Evolutionary conservation across 768 basidiomycete species (phyloP).

Genomic region (Naematelia aurantialba): DNA sequence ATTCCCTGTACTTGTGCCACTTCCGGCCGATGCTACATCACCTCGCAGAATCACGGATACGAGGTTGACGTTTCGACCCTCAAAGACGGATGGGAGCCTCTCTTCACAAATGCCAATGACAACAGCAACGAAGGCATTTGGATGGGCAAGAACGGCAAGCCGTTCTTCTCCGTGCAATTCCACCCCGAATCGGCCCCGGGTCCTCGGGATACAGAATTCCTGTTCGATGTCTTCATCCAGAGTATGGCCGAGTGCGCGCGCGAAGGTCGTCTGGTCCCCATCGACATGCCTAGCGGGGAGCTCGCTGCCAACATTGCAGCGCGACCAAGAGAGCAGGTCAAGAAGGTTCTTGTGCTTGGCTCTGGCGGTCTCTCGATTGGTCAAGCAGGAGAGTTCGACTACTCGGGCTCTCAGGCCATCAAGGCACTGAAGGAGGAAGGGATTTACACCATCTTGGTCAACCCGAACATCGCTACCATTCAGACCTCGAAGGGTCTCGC

Average conservation of each 20-base stretch:
- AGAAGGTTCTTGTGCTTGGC: slow-evolving; percentile 93
- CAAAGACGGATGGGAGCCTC: slow-evolving; percentile 80
- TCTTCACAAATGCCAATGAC: slow-evolving; percentile 96
- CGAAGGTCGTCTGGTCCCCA: slow-evolving; percentile 51
- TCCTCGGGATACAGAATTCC: slow-evolving; percentile 95
- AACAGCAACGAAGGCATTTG: slow-evolving; percentile 97
- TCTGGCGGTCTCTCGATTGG: slow-evolving; percentile 97
- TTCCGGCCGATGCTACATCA: slow-evolving; percentile 96
- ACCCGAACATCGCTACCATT: slow-evolving; percentile 98
- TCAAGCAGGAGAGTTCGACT: slow-evolving; percentile 99
- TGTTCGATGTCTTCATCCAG: slow-evolving; percentile 95
- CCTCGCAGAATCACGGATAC: slow-evolving; percentile 97
- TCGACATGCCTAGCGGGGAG: slow-evolving; percentile 54
- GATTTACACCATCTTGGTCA: slow-evolving; percentile 97
- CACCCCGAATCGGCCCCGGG: slow-evolving; percentile 97
- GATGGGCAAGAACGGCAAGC: slow-evolving; percentile 68
- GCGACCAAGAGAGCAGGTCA: slow-evolving; percentile 64
- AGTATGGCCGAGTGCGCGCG: slow-evolving; percentile 69
- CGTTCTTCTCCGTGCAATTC: slow-evolving; percentile 99
- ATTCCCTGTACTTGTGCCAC: slow-evolving; percentile 93
- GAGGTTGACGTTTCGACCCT: slow-evolving; percentile 81
- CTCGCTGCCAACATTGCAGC: slow-evolving; percentile 76
- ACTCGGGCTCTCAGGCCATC: slow-evolving; percentile 98
- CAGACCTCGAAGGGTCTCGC: slow-evolving; percentile 95
- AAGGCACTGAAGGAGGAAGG: slow-evolving; percentile 99